phyloP scores from a whole-genome alignment of 2,329 filamentous ascomycete genomes.

The Capronia epimyces region DNA sequence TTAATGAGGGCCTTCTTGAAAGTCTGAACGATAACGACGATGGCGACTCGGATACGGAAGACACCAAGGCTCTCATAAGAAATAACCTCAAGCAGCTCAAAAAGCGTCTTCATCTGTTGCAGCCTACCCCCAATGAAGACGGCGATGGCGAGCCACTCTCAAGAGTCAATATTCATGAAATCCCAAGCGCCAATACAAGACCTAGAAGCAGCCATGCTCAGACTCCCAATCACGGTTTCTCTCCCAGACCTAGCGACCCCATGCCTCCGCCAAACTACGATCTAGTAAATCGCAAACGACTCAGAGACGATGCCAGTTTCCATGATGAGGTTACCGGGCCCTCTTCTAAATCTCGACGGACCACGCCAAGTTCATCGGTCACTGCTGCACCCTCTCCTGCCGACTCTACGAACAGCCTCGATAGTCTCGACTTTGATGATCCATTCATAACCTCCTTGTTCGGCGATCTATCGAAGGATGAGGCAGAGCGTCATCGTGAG shows the following conservation, averaged over 20 bases:
- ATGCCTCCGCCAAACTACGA: constrained; percentile 6
- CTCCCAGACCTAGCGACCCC: neutral
- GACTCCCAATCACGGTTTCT: neutral
- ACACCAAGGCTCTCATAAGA: constrained; percentile 4
- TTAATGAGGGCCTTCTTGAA: constrained; percentile 20
- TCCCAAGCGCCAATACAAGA: neutral
- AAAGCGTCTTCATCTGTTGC: constrained; percentile 12
- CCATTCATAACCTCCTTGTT: constrained; percentile 14
- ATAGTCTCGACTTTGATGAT: constrained; percentile 24
- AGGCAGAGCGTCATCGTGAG: constrained; percentile 13
- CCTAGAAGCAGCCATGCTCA: constrained; percentile 1
- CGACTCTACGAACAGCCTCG: constrained; percentile 12
- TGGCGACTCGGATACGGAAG: constrained; percentile 13
- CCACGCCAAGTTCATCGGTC: constrained; percentile 20
- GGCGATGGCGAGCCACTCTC: neutral
- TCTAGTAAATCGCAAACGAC: constrained; percentile 24
- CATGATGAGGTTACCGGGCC: constrained; percentile 6
- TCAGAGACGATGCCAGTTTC: constrained; percentile 14
- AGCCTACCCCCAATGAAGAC: neutral
- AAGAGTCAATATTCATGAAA: neutral
- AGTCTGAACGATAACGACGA: constrained; percentile 13
- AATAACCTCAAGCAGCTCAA: constrained; percentile 12
- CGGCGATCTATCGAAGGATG: constrained; percentile 15
- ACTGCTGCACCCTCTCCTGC: constrained; percentile 16
- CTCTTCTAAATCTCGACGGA: constrained; percentile 26